These are phyloP conservation scores for Rhodamnia argentea DNA, from an alignment of 345 rosid genomes.

Conservation along the genomic window DNA sequence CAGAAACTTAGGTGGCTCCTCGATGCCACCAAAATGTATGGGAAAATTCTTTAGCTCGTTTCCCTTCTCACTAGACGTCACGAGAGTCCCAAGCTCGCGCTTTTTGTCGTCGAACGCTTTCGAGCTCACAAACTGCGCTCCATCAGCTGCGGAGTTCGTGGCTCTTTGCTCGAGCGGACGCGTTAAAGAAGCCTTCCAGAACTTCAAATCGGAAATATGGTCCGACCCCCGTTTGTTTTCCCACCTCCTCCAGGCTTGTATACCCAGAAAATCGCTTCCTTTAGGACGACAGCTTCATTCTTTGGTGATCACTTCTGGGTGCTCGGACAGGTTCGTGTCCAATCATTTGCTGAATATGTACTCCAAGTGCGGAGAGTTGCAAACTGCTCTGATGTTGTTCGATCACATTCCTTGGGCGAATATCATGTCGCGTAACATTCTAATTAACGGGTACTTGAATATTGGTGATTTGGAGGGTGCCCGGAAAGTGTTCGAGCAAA, in stretches of 20 bases:
- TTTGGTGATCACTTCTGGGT: conserved; percentile 56
- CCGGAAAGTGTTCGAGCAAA: conserved; percentile 53
- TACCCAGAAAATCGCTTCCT: conserved; percentile 33
- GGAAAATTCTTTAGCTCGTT: background rate
- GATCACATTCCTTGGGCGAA: conserved; percentile 38
- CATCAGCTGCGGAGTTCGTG: conserved; percentile 15
- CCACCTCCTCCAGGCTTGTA: conserved; percentile 40
- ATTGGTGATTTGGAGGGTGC: conserved; percentile 39
- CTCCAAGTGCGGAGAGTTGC: conserved; percentile 48
- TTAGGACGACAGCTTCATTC: conserved; percentile 60
- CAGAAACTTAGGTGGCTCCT: background rate
- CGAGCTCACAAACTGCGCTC: background rate
- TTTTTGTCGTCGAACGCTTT: conserved; percentile 12
- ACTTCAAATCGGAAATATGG: conserved; percentile 42
- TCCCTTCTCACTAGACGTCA: background rate
- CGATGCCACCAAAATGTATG: background rate
- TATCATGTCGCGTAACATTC: conserved; percentile 66
- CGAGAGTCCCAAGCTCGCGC: background rate
- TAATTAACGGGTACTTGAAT: conserved; percentile 41
- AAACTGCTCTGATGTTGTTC: conserved; percentile 32
- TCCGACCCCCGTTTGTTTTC: conserved; percentile 37
- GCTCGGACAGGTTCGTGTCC: conserved; percentile 49
- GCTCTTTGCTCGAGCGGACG: conserved; percentile 43
- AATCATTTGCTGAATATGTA: conserved; percentile 74
- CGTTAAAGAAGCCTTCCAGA: conserved; percentile 45